Evolutionary conservation across 2,329 filamentous ascomycete species (phyloP), one percentile per base, ranked within the genome.

Genomic region (Epichloe amarillans): DNA sequence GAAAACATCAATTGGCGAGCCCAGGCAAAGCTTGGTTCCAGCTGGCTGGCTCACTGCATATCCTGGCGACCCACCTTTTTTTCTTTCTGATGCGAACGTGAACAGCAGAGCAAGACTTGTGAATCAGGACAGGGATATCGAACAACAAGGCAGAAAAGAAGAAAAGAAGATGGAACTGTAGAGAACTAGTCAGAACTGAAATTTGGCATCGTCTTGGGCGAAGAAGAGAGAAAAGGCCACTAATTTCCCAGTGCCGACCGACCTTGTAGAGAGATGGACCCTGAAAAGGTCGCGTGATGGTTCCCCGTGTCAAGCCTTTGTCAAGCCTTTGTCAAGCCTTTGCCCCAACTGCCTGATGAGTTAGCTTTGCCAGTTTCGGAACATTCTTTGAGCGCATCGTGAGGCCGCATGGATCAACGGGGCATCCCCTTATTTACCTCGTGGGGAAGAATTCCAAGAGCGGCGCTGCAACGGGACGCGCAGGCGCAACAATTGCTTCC

Each of bases 211-310:
- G 21, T 17, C 30, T 30, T 1, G 30, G 30, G 30, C 8, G 30
- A 33, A 14, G 36, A 23, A 42, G 21, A 33, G 12, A 48, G 4
- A 43, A 41, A 7, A 7, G 23, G 42, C 14, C 42, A 30, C 50
- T n/a, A 23, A 33, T 45, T 30, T 11, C 38, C 38, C 44, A 52
- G 47, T 47, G 43, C 43, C 47, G 33, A 44, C 47, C 37, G 19
- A 52, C 26, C 19, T 26, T 26, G 49, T 52, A 36, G 51, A 43
- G 17, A 26, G 43, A 44, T 48, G 41, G 50, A 49, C 43, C 51
- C 44, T 19, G 39, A 40, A 17, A 21, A 51, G 54, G 53, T 57
- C 54, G 51, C 56, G 56, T 58, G 56, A 56, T 54, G 14, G 42
- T 50, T 26, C 17, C 48, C 46, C 35, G 46, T 49, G 50, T 45